A percentile compares a stretch with the other conserved stretches of the same genome.
Conservation (phyloP, 345 rosid genomes). For the Arabidopsis thaliana region TAIR10.1 NC_003074.8:4410001-4410500, state of each 20-base stretch:
- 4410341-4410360: slow-evolving; percentile 31
- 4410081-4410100: slow-evolving; percentile 32
- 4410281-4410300: slow-evolving; percentile 38
- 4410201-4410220: neutral
- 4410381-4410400: slow-evolving; percentile 24
- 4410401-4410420: slow-evolving; percentile 11
- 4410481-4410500: too few relatives aligned
- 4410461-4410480: too few relatives aligned
- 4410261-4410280: neutral
- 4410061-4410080: slow-evolving; percentile 44
- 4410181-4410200: slow-evolving; percentile 4
- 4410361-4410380: slow-evolving; percentile 24
- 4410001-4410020: slow-evolving; percentile 6
- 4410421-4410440: slow-evolving; percentile 7
- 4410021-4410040: neutral
- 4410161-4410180: slow-evolving; percentile 12
- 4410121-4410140: neutral
- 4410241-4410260: too few relatives aligned
- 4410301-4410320: slow-evolving; percentile 25
- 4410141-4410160: neutral
- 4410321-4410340: slow-evolving; percentile 21
- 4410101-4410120: slow-evolving; percentile 40
- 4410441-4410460: neutral
- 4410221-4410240: slow-evolving; percentile 22
- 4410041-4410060: slow-evolving; percentile 36